Base-by-base conservation (phyloP, 2,329 filamentous ascomycete genomes). In the Paecilomyces fulvus region DNA sequence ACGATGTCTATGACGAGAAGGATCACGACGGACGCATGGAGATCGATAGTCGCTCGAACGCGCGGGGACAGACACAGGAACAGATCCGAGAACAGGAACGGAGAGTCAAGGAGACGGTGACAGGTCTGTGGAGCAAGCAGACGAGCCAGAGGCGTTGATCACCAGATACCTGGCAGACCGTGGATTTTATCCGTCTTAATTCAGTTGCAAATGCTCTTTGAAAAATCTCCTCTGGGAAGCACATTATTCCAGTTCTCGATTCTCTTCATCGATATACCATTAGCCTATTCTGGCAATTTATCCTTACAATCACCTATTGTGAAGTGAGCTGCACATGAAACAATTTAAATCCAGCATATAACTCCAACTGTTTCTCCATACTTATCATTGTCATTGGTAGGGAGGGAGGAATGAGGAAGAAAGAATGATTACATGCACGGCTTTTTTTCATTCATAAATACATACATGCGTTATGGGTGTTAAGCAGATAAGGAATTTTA, bases 81-180 rank as follows among this genome's bases (percentile, higher is more conserved):
- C 83, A 84, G 75, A 85, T 86, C 56, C 70, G 73, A 48, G 79
- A 81, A 61, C 83, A 86, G 70, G 79, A 84, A 67, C 74, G 80
- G 48, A 77, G 77, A 64, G 82, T 86, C 48, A 77, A 81, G 63
- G 80, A 84, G 65, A 81, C 80, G 56, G 79, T 81, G 57, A 76
- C 78, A 60, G 83, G 81, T 1, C 64, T 86, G 61, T 86, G 83
- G 83, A 73, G 67, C 57, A 67, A 70, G 14, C 37, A 43, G 7
- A 43, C 37, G 5, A 43, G 4, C n/a, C 37, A 43, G 14, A 43
- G 37, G n/a, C 37, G 37, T 43, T 43, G 6, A 43, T 37, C 33
- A 7, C n/a, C 6, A 43, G 7, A 43, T 43, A 28, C 25, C 7
- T 28, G 25, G 25, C 25, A 28, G 25, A 28, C 7, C 7, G 25